Conservation (phyloP, 1,284 basidiomycete species). For the Moniliella sp. region DNA sequence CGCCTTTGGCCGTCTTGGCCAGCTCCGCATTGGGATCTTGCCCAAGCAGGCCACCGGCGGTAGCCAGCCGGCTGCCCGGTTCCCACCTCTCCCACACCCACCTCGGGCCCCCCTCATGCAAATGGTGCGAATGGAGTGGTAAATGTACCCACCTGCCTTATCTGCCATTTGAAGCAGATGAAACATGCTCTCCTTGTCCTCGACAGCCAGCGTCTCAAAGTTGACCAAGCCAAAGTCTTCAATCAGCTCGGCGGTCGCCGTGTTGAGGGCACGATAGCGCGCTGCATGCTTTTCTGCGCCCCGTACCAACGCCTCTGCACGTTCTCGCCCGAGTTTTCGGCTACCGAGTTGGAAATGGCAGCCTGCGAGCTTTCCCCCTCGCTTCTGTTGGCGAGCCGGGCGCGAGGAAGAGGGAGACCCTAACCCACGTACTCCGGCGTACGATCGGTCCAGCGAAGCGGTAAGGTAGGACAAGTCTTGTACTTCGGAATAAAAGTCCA, state of each 20-base stretch:
- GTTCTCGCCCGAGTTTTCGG: too few relatives aligned
- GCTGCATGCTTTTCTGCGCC: too few relatives aligned
- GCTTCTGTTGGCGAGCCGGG: too few relatives aligned
- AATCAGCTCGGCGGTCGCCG: constrained; percentile 68
- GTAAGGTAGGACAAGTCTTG: constrained; percentile 79
- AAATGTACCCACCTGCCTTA: constrained; percentile 28
- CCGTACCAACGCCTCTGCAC: too few relatives aligned
- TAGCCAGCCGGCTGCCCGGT: background rate
- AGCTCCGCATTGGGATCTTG: constrained; percentile 4
- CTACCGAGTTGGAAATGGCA: too few relatives aligned
- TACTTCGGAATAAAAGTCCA: constrained; percentile 93
- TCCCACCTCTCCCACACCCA: too few relatives aligned
- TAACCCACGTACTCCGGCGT: constrained; percentile 44
- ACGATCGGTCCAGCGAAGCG: too few relatives aligned
- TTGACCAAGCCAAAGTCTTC: constrained; percentile 85
- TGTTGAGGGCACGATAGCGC: constrained; percentile 56
- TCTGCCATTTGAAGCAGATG: constrained; percentile 21
- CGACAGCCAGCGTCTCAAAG: constrained; percentile 70
- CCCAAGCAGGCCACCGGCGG: too few relatives aligned
- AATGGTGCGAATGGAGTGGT: too few relatives aligned
- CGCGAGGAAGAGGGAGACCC: too few relatives aligned
- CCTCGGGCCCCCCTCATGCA: too few relatives aligned
- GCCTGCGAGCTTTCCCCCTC: too few relatives aligned
- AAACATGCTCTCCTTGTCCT: constrained; percentile 26
- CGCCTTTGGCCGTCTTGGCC: constrained; percentile 8